Evolutionary conservation across 352 stramenopile genomes (phyloP).

Genomic region (Pythium phragmitis): DNA sequence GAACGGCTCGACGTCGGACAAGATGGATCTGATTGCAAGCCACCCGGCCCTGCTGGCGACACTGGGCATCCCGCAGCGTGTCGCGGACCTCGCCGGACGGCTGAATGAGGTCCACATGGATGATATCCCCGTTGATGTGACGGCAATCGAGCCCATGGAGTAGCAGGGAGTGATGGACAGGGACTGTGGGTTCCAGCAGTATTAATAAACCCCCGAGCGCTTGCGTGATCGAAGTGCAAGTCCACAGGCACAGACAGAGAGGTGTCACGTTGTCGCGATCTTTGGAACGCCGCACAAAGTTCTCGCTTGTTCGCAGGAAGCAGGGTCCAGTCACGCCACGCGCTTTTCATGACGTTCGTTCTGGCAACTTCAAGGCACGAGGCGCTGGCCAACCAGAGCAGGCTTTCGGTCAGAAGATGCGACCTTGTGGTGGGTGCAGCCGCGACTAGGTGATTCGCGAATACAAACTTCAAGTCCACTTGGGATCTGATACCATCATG

Average conservation of each 20-base stretch:
- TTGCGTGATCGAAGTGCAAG: constrained; percentile 1
- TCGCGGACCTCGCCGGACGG: constrained; percentile 67
- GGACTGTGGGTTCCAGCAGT: not conserved
- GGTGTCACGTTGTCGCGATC: no score
- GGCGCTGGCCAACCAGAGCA: no score
- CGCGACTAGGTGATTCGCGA: not conserved
- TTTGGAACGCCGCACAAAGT: no score
- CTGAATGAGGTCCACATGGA: constrained; percentile 74
- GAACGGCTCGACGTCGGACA: constrained; percentile 41
- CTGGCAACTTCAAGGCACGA: no score
- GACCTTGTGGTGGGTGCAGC: constrained; percentile 2
- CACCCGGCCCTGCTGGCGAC: constrained; percentile 64
- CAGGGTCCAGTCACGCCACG: no score
- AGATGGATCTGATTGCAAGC: constrained; percentile 72
- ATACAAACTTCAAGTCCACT: constrained; percentile 20
- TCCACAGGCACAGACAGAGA: not conserved
- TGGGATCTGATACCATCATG: constrained; percentile 1
- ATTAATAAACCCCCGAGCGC: no score
- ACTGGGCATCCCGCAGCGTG: constrained; percentile 59
- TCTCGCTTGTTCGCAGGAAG: no score
- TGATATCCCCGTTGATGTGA: constrained; percentile 36
- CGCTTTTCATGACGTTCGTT: no score
- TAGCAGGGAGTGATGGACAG: constrained; percentile 1
- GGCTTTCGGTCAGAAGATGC: no score
- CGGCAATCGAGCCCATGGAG: constrained; percentile 22